These are phyloP conservation scores for Nicotiana noctiflora DNA, from an alignment of 257 asterid species.

Conservation along the genomic window DNA sequence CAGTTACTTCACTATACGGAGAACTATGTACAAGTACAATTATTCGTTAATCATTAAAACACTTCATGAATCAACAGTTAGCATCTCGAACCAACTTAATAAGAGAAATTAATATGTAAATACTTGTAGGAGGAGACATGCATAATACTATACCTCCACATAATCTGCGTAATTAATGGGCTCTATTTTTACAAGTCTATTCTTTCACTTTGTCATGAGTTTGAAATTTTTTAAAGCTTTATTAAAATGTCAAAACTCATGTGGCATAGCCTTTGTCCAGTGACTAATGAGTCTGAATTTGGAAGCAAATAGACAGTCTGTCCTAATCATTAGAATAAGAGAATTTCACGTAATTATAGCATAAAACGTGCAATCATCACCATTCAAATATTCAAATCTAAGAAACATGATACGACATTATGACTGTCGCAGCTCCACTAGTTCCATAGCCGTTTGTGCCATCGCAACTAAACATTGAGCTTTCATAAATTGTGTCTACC, in stretches of 20 bases:
- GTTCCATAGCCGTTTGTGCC: neutral
- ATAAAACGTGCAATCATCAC: slow-evolving; percentile 4
- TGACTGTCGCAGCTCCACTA: neutral
- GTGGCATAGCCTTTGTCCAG: slow-evolving; percentile 15
- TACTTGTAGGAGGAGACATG: neutral
- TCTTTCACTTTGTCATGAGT: neutral
- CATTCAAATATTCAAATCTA: slow-evolving; percentile 12
- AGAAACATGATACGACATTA: slow-evolving; percentile 8
- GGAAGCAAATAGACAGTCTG: slow-evolving; percentile 21
- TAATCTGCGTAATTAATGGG: too few relatives aligned
- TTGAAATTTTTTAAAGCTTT: neutral
- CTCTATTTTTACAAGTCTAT: neutral
- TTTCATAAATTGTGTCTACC: neutral
- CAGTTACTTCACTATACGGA: too few relatives aligned
- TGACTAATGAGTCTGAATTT: slow-evolving; percentile 25
- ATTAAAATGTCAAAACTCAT: neutral
- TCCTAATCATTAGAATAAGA: slow-evolving; percentile 24
- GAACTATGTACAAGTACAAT: too few relatives aligned
- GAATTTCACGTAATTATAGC: slow-evolving; percentile 22
- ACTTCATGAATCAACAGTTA: too few relatives aligned
- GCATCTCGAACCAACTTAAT: too few relatives aligned
- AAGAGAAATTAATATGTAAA: neutral
- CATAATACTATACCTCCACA: neutral
- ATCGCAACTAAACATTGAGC: too few relatives aligned
- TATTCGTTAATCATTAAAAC: too few relatives aligned